Conservation (phyloP, 2,329 filamentous ascomycete species). For the Fusarium tanahbumbuense region DNA sequence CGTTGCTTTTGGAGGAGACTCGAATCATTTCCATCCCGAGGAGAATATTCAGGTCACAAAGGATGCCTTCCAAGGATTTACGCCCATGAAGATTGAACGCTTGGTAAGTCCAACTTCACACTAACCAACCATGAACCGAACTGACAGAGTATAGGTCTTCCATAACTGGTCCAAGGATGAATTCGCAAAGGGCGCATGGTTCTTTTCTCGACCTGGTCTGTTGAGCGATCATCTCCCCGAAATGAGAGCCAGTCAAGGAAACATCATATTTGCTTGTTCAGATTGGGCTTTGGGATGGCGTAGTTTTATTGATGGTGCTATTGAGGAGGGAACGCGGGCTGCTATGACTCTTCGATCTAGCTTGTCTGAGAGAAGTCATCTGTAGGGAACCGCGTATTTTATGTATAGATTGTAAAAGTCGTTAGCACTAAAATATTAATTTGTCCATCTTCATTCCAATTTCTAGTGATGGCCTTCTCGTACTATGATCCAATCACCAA, state of each 20-base stretch:
- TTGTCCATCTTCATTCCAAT: not conserved
- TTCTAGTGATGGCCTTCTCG: no score
- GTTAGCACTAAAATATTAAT: not conserved
- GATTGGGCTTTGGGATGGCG: slow-evolving; percentile 64
- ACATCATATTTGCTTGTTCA: slow-evolving; percentile 59
- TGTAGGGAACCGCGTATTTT: not conserved
- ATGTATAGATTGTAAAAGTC: not conserved
- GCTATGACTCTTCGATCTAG: slow-evolving; percentile 25
- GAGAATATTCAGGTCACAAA: slow-evolving; percentile 52
- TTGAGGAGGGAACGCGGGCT: slow-evolving; percentile 56
- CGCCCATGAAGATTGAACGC: slow-evolving; percentile 48
- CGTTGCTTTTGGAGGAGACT: slow-evolving; percentile 57
- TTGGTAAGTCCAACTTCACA: slow-evolving; percentile 31
- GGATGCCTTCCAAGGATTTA: slow-evolving; percentile 50
- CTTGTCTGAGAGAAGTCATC: slow-evolving; percentile 8
- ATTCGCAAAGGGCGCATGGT: slow-evolving; percentile 59
- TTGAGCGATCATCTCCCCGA: slow-evolving; percentile 53
- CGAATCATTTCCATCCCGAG: slow-evolving; percentile 59
- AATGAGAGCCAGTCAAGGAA: slow-evolving; percentile 56
- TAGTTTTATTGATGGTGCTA: slow-evolving; percentile 63
- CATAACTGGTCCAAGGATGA: slow-evolving; percentile 63
- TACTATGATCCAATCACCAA: not conserved
- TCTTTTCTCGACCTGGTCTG: slow-evolving; percentile 54
- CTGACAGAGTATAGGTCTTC: slow-evolving; percentile 50
- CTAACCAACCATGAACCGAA: no score